Percentiles rank a stretch among this genome's conserved stretches.
Conservation (phyloP, 2,329 filamentous ascomycete species). For the Tetracladium maxilliforme region DNA sequence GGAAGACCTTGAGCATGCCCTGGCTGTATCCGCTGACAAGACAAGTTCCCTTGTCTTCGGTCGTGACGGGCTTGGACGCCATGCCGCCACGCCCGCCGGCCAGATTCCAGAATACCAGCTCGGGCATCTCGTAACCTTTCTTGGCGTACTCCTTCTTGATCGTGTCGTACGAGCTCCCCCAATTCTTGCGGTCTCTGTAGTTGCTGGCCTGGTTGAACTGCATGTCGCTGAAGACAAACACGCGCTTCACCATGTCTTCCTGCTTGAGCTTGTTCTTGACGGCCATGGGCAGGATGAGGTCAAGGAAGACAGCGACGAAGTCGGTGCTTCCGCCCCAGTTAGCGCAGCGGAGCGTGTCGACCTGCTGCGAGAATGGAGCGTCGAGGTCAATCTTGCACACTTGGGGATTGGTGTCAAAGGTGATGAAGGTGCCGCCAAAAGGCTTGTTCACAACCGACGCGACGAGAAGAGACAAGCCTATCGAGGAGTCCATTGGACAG, state of each 20-base stretch:
- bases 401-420: slow-evolving; percentile 26
- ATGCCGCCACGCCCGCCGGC: slow-evolving; percentile 21
- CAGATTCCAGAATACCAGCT: slow-evolving; percentile 47
- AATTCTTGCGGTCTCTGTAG: slow-evolving; percentile 8
- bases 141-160: slow-evolving; percentile 27
- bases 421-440: slow-evolving; percentile 39
- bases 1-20: slow-evolving; percentile 40
- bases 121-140: slow-evolving; percentile 40
- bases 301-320: slow-evolving; percentile 36
- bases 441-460: too few species aligned
- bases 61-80: slow-evolving; percentile 31
- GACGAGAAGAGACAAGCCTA: too few species aligned
- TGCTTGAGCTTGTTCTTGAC: slow-evolving; percentile 28
- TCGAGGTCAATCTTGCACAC: slow-evolving; percentile 24
- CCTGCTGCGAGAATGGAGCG: slow-evolving; percentile 24
- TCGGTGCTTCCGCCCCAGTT: slow-evolving; percentile 31
- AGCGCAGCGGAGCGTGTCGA: slow-evolving; percentile 12
- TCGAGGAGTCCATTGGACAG: too few species aligned
- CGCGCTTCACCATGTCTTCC: slow-evolving; percentile 43
- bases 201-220: slow-evolving; percentile 30
- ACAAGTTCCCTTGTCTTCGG: slow-evolving; percentile 26
- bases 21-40: slow-evolving; percentile 42
- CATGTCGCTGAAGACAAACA: slow-evolving; percentile 49
- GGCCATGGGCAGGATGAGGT: slow-evolving; percentile 38
- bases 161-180: slow-evolving; percentile 31